These are phyloP conservation scores for Tuber magnatum DNA, from an alignment of 495 filamentous ascomycete genomes.

Conservation along the genomic window DNA sequence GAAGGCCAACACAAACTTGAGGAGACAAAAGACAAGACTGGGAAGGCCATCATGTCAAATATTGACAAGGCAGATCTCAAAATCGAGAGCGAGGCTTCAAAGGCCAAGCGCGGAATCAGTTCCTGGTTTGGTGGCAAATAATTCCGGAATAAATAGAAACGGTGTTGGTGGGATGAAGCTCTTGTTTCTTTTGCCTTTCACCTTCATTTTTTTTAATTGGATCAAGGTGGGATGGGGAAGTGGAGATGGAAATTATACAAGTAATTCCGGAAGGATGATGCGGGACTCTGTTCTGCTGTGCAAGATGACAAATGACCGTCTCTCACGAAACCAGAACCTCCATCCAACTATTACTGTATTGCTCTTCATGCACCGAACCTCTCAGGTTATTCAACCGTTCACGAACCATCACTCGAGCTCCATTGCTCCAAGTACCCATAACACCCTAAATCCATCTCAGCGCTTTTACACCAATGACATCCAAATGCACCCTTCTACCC, in stretches of 20 bases:
- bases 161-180: background rate
- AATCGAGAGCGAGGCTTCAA: constrained; percentile 65
- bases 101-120: constrained; percentile 69
- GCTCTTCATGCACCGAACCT: background rate
- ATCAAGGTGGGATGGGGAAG: background rate
- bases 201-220: background rate
- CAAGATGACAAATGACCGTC: background rate
- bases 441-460: background rate
- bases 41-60: constrained; percentile 57
- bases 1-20: constrained; percentile 55
- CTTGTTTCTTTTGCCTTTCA: background rate
- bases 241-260: background rate
- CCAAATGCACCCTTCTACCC: background rate
- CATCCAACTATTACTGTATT: background rate
- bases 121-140: constrained; percentile 61
- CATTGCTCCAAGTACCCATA: background rate
- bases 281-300: background rate
- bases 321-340: background rate
- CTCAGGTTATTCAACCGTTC: background rate
- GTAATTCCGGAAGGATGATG: background rate
- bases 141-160: background rate
- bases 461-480: background rate
- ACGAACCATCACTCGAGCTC: background rate
- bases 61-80: constrained; percentile 66
- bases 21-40: constrained; percentile 51